Evolutionary conservation across 331 rosid genomes (phyloP).

Genomic region (Saraca asoca): DNA sequence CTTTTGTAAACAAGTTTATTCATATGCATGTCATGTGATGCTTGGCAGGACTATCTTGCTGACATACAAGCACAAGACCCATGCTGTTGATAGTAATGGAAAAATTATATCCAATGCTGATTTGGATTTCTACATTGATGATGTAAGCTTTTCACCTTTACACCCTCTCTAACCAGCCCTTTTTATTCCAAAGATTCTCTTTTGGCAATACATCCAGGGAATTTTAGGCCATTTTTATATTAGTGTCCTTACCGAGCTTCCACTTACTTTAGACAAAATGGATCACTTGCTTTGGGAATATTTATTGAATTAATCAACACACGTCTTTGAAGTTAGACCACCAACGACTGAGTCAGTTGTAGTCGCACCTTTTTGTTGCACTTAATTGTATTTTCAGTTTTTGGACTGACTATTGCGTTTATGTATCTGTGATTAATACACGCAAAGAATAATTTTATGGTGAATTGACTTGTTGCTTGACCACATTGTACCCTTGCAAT

Average conservation of each 20-base stretch:
- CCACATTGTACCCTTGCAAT: neutral
- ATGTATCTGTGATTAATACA: neutral
- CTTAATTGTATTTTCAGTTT: neutral
- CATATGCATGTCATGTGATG: constrained; percentile 25
- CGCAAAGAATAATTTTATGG: constrained; percentile 16
- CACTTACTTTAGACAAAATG: neutral
- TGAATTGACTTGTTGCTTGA: constrained; percentile 16
- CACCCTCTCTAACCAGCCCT: neutral
- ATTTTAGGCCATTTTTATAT: neutral
- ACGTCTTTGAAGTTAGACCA: constrained; percentile 4
- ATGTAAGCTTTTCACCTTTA: constrained; percentile 51
- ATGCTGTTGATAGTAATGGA: constrained; percentile 77
- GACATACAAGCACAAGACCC: constrained; percentile 96
- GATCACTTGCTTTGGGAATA: constrained; percentile 14
- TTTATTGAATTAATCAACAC: neutral
- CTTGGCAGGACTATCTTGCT: constrained; percentile 77
- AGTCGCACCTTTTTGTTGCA: neutral
- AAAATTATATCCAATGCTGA: constrained; percentile 85
- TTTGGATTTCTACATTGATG: constrained; percentile 82
- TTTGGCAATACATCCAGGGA: neutral
- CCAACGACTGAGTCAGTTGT: neutral
- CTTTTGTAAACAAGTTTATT: constrained; percentile 7
- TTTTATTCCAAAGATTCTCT: neutral
- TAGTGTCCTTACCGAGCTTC: neutral
- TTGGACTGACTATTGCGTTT: neutral